phyloP scores from a whole-genome alignment of 192 early-diverging fungal genomes.

The Mortierella alpina region DNA sequence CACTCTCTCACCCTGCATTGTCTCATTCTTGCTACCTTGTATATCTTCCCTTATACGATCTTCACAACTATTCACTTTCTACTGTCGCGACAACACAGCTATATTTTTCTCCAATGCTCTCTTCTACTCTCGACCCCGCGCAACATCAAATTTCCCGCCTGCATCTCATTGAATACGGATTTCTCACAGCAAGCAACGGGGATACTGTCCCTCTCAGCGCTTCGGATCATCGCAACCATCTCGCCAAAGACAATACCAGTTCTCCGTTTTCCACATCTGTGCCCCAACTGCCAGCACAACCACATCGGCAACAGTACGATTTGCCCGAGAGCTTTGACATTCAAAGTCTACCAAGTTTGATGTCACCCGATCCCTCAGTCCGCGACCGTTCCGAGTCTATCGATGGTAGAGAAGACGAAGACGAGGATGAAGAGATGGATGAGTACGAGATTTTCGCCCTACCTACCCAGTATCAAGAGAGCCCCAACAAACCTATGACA shows the following conservation, averaged over 20 bases:
- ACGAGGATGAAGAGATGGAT: constrained; percentile 26
- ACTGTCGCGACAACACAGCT: neutral
- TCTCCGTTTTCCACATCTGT: too few species aligned
- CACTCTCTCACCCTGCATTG: neutral
- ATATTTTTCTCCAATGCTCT: constrained; percentile 9
- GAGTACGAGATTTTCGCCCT: constrained; percentile 19
- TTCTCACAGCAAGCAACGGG: neutral
- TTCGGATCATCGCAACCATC: neutral
- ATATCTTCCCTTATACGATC: neutral
- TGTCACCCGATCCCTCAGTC: constrained; percentile 13
- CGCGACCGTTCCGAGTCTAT: constrained; percentile 12
- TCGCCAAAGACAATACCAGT: neutral
- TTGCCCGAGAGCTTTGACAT: constrained; percentile 4
- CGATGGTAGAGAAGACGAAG: constrained; percentile 3
- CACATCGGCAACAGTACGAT: neutral
- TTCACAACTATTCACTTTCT: neutral
- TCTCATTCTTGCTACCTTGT: neutral
- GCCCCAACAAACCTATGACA: constrained; percentile 4
- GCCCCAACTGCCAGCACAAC: neutral
- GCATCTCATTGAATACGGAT: neutral
- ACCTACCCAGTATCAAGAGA: neutral
- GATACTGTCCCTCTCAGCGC: too few species aligned
- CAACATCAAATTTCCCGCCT: constrained; percentile 2
- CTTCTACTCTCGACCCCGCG: neutral
- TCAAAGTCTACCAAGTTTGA: neutral